These are phyloP conservation scores for Aspergillus cristatus DNA, from an alignment of 495 filamentous ascomycete species.

Conservation along the genomic window DNA sequence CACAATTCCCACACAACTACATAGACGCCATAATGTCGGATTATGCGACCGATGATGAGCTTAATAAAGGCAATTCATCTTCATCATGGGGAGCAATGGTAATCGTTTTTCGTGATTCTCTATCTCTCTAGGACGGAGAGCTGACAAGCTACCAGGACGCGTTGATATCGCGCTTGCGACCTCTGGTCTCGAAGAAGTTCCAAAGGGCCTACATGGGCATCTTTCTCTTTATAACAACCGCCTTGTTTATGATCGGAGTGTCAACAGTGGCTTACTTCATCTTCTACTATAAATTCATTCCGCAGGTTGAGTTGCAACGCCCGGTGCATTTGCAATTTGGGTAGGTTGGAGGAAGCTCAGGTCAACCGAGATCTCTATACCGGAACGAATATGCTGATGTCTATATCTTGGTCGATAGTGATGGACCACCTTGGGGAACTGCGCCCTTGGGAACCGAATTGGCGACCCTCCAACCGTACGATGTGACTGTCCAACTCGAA, in stretches of 20 bases:
- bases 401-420: too few relatives aligned
- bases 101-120: constrained; percentile 2
- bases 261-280: constrained; percentile 59
- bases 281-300: constrained; percentile 79
- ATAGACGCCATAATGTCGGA: constrained; percentile 16
- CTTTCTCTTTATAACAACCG: constrained; percentile 51
- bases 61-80: constrained; percentile 4
- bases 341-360: constrained; percentile 29
- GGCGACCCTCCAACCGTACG: constrained; percentile 44
- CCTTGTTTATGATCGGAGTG: constrained; percentile 48
- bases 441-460: constrained; percentile 30
- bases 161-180: constrained; percentile 25
- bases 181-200: constrained; percentile 55
- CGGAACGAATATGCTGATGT: too few relatives aligned
- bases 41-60: constrained; percentile 22
- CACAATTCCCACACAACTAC: background rate
- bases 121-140: constrained; percentile 4
- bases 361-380: background rate
- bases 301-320: constrained; percentile 55
- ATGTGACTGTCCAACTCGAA: constrained; percentile 63
- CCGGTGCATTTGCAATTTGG: constrained; percentile 76
- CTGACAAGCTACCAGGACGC: constrained; percentile 19
- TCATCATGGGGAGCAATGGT: constrained; percentile 11
- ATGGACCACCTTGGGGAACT: constrained; percentile 36
- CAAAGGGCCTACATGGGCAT: constrained; percentile 63